phyloP scores from a whole-genome alignment of 192 early-diverging fungal genomes.

The Podila minutissima region DNA sequence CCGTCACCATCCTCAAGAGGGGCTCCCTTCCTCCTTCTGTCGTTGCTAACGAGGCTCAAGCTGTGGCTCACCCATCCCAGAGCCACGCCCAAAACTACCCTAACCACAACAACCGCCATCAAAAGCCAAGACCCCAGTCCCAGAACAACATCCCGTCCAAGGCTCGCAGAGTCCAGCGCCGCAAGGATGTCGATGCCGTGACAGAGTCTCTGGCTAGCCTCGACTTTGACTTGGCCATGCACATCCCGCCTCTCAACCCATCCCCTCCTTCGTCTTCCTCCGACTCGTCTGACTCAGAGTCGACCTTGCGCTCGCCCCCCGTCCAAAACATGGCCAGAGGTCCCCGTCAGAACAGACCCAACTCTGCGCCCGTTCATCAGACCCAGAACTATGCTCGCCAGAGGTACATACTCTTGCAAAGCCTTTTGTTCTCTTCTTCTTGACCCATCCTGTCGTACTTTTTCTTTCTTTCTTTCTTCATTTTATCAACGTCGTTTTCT shows the following conservation, averaged over 20 bases:
- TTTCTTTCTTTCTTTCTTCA: not conserved
- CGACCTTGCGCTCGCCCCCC: slow-evolving; percentile 18
- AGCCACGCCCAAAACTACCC: not conserved
- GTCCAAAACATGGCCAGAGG: not conserved
- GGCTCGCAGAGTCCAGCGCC: slow-evolving; percentile 53
- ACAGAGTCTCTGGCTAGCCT: slow-evolving; percentile 44
- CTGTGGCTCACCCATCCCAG: not conserved
- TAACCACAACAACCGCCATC: slow-evolving; percentile 16
- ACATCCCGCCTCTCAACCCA: slow-evolving; percentile 30
- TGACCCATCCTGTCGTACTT: not conserved
- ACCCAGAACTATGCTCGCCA: slow-evolving; percentile 1
- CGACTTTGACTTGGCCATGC: slow-evolving; percentile 30
- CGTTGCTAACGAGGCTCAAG: not conserved
- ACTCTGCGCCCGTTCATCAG: slow-evolving; percentile 21
- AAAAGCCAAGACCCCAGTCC: slow-evolving; percentile 14
- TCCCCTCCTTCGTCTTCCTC: slow-evolving; percentile 45
- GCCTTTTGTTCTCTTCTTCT: not conserved
- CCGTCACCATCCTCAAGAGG: slow-evolving; percentile 27
- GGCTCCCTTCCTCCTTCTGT: slow-evolving; percentile 13
- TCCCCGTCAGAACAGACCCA: slow-evolving; percentile 18
- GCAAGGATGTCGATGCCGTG: slow-evolving; percentile 52
- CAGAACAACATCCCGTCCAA: slow-evolving; percentile 40
- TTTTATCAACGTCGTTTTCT: not conserved
- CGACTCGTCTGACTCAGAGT: slow-evolving; percentile 44
- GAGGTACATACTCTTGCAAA: slow-evolving; percentile 8